Conservation (phyloP, 1,139 yeast species). For the Zygosaccharomyces sapae region DNA sequence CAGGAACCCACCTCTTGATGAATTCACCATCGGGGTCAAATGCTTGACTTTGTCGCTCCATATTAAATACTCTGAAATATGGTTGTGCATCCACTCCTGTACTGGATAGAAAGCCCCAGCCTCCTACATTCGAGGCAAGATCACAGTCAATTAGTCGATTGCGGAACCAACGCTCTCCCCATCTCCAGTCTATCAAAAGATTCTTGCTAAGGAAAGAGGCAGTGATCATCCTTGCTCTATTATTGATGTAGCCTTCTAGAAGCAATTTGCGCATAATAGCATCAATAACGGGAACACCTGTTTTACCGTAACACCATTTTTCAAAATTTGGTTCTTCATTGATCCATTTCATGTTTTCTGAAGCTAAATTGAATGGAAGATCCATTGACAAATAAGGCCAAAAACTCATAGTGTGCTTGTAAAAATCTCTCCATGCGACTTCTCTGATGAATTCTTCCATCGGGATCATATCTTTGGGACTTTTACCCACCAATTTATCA, state of each 20-base stretch:
- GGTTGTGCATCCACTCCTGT: constrained; percentile 55
- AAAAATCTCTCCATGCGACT: constrained; percentile 57
- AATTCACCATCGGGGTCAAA: constrained; percentile 47
- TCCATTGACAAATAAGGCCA: constrained; percentile 53
- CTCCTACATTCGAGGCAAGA: constrained; percentile 52
- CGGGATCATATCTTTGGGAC: constrained; percentile 32
- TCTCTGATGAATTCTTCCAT: constrained; percentile 48
- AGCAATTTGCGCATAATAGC: constrained; percentile 53
- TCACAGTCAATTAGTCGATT: constrained; percentile 50
- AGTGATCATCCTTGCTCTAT: constrained; percentile 51
- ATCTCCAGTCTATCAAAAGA: constrained; percentile 51
- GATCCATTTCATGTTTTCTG: constrained; percentile 43
- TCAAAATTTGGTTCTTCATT: constrained; percentile 40
- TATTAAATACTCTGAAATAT: constrained; percentile 52
- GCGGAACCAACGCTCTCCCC: constrained; percentile 51
- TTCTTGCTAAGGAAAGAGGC: constrained; percentile 52
- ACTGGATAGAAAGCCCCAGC: constrained; percentile 54
- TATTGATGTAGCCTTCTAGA: constrained; percentile 51
- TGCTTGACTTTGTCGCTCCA: constrained; percentile 47
- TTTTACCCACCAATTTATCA: constrained; percentile 32
- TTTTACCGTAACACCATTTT: constrained; percentile 50
- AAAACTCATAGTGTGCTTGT: constrained; percentile 45
- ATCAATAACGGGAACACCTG: constrained; percentile 55
- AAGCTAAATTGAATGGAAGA: constrained; percentile 46
- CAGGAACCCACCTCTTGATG: constrained; percentile 51